Conservation (phyloP, 768 basidiomycete species). For the Rhodotorula graminis region DNA sequence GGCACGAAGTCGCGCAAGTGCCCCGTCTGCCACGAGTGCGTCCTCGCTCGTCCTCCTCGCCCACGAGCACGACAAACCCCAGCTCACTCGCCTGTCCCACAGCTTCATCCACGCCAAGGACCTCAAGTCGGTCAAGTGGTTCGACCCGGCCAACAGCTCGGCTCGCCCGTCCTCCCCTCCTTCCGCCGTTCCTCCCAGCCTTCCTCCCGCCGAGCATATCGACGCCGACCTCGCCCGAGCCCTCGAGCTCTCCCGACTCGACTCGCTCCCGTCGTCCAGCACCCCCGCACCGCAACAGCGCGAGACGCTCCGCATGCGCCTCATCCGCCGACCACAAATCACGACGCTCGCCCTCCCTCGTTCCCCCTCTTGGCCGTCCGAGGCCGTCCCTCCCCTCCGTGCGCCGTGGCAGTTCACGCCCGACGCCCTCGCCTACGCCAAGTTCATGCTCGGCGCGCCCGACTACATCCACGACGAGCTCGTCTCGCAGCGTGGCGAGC, state of each 20-base stretch:
- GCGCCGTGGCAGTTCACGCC: constrained; percentile 95
- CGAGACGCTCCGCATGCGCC: constrained; percentile 65
- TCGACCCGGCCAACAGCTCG: constrained; percentile 52
- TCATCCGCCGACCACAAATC: constrained; percentile 88
- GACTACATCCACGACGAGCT: constrained; percentile 72
- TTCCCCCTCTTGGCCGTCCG: constrained; percentile 88
- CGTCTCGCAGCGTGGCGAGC: constrained; percentile 64
- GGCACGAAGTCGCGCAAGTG: constrained; percentile 75
- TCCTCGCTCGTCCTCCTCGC: not conserved
- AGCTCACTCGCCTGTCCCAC: not conserved
- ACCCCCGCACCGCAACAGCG: not conserved
- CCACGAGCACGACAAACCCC: not conserved
- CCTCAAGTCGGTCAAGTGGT: constrained; percentile 90
- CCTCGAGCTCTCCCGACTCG: constrained; percentile 23
- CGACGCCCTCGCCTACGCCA: constrained; percentile 77
- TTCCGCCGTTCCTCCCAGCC: not conserved
- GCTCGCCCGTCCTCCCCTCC: constrained; percentile 37
- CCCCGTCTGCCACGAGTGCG: constrained; percentile 82
- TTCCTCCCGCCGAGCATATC: not conserved
- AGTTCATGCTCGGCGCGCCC: constrained; percentile 95
- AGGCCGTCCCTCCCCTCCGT: constrained; percentile 80
- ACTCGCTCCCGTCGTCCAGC: not conserved
- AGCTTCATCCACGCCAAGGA: constrained; percentile 75
- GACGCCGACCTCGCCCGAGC: constrained; percentile 29
- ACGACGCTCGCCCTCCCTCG: constrained; percentile 91